These are phyloP conservation scores for Isoetes taiwanensis DNA, from an alignment of 75 land plant species.

Conservation along the genomic window DNA sequence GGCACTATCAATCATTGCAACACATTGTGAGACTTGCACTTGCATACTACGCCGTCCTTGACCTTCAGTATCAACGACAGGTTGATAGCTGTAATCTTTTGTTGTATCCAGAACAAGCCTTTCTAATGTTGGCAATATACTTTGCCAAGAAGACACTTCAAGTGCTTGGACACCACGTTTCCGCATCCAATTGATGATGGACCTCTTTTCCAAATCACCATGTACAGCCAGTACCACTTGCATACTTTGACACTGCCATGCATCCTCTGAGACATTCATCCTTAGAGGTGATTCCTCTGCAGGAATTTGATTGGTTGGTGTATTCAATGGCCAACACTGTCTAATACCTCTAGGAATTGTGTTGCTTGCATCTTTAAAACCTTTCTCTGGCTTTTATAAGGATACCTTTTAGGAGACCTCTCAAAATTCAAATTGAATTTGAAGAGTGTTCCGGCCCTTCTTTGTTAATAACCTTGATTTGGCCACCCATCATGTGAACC, in stretches of 20 bases:
- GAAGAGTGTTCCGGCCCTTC: conserved; percentile 55
- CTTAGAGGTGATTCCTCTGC: neutral
- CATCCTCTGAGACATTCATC: neutral
- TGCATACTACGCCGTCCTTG: no score
- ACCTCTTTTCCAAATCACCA: conserved; percentile 28
- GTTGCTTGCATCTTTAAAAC: no score
- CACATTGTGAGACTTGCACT: no score
- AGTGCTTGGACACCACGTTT: conserved; percentile 22
- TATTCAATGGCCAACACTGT: neutral
- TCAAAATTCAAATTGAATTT: conserved; percentile 48
- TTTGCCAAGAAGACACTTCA: neutral
- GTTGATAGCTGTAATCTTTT: conserved; percentile 9
- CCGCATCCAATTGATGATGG: conserved; percentile 34
- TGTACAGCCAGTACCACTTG: conserved; percentile 40
- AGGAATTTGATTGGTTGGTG: neutral
- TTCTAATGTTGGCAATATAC: neutral
- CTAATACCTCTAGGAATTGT: neutral
- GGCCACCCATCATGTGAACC: conserved; percentile 84
- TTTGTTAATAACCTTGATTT: conserved; percentile 59
- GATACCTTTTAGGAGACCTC: neutral
- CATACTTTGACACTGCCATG: conserved; percentile 12
- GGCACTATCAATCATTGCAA: no score
- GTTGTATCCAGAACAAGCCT: neutral
- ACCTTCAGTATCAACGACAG: no score
- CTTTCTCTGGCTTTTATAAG: no score